phyloP scores from a whole-genome alignment of 208 protist species.

The Leptomonas pyrrhocoris region DNA sequence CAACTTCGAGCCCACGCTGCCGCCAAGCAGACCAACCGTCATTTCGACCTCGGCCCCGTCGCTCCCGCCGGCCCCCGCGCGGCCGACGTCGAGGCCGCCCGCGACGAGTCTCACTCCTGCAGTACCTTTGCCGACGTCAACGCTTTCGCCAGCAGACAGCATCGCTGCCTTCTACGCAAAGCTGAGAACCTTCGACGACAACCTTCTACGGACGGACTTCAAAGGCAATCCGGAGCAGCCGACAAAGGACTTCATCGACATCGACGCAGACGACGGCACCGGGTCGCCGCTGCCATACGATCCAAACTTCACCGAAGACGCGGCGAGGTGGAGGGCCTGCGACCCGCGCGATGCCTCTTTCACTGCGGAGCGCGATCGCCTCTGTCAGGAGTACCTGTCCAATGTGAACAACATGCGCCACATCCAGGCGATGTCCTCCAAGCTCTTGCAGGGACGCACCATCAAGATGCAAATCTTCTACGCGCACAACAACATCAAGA shows the following conservation, averaged over 20 bases:
- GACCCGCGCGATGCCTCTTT: conserved; percentile 75
- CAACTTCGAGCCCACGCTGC: conserved; percentile 33
- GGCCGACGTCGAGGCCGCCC: neutral
- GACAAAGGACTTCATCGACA: conserved; percentile 60
- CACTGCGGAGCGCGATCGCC: conserved; percentile 48
- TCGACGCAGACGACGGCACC: conserved; percentile 43
- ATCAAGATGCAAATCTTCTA: conserved; percentile 84
- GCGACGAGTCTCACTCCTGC: too few relatives aligned
- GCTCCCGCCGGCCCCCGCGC: neutral
- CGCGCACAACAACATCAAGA: conserved; percentile 71
- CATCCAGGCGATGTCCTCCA: conserved; percentile 75
- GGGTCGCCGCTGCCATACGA: conserved; percentile 63
- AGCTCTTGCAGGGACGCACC: conserved; percentile 65
- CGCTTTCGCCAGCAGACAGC: conserved; percentile 20
- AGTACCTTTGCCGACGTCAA: neutral
- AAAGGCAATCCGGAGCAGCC: conserved; percentile 66
- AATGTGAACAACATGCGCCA: conserved; percentile 81
- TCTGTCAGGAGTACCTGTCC: conserved; percentile 72
- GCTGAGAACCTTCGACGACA: conserved; percentile 25
- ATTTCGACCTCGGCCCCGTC: conserved; percentile 30
- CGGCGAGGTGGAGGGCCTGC: conserved; percentile 54
- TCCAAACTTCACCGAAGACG: conserved; percentile 22
- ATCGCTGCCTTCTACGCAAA: conserved; percentile 30
- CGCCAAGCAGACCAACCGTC: conserved; percentile 9
- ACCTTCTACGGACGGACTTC: conserved; percentile 46